phyloP scores from a whole-genome alignment of 179 eudicot genomes.

The Camellia oleifera region DNA sequence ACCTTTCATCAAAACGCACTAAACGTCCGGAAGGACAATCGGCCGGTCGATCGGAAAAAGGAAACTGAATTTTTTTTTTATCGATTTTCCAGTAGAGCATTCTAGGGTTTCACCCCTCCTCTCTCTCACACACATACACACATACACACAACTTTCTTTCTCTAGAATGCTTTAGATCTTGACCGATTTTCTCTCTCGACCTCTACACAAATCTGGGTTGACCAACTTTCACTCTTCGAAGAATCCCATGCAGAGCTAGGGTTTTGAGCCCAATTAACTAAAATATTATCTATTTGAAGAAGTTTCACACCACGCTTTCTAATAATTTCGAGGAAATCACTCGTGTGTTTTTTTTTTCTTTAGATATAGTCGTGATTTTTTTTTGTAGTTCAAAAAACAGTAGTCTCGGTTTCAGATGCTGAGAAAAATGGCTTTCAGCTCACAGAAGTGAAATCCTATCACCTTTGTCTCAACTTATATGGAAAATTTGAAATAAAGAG shows the following conservation, averaged over 20 bases:
- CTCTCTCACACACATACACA: background rate
- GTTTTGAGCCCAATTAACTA: background rate
- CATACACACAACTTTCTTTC: background rate
- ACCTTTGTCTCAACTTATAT: background rate
- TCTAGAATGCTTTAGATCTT: background rate
- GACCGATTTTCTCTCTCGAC: background rate
- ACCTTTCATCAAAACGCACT: too few relatives aligned
- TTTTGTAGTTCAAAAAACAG: background rate
- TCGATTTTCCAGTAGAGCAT: too few relatives aligned
- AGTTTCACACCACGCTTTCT: background rate
- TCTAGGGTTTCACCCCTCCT: background rate
- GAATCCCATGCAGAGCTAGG: background rate
- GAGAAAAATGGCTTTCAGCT: constrained; percentile 1
- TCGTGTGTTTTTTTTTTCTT: background rate
- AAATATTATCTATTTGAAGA: background rate
- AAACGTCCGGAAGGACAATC: too few relatives aligned
- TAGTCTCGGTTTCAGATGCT: background rate
- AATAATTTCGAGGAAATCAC: background rate
- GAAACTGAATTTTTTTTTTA: too few relatives aligned
- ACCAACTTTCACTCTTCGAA: background rate
- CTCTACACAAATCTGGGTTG: background rate
- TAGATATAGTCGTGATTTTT: background rate
- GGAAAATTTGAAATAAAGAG: background rate
- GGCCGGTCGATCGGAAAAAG: too few relatives aligned
- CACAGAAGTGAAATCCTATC: background rate